A percentile compares a stretch with the other conserved stretches of the same genome.
phyloP scores from a whole-genome alignment of 495 filamentous ascomycete species.

The Penicillium argentinense region DNA sequence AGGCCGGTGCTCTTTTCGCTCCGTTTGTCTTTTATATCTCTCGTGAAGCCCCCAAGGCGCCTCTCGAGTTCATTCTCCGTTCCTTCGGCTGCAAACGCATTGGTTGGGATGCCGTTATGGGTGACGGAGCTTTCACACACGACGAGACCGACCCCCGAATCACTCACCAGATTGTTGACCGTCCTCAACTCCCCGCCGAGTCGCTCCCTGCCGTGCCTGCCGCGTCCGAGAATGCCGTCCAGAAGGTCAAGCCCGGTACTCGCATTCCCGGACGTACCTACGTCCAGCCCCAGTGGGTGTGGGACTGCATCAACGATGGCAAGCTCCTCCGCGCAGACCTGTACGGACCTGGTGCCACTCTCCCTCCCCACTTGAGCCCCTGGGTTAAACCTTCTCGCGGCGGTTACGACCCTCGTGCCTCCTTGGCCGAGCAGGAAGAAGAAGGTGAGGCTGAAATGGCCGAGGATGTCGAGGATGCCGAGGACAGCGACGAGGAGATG shows the following conservation, averaged over 20 bases:
- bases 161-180: conserved; percentile 94
- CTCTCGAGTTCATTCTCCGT: conserved; percentile 90
- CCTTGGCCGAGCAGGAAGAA: conserved; percentile 72
- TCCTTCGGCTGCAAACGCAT: conserved; percentile 95
- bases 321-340: conserved; percentile 83
- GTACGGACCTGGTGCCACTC: conserved; percentile 82
- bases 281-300: conserved; percentile 96
- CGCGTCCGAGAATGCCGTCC: conserved; percentile 49
- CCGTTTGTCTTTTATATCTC: conserved; percentile 91
- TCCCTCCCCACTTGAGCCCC: conserved; percentile 93
- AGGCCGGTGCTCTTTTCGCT: conserved; percentile 69
- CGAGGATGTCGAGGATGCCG: conserved; percentile 53
- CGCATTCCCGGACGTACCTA: conserved; percentile 88
- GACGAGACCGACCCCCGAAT: conserved; percentile 84
- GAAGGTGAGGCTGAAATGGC: conserved; percentile 77
- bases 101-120: conserved; percentile 86
- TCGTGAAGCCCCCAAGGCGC: conserved; percentile 85
- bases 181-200: conserved; percentile 68
- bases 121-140: conserved; percentile 88
- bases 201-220: conserved; percentile 58
- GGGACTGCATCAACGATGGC: conserved; percentile 91
- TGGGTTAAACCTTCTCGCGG: conserved; percentile 87
- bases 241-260: conserved; percentile 50
- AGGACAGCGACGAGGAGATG: conserved; percentile 43
- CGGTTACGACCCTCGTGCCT: conserved; percentile 82